Percentiles rank a stretch among this genome's conserved stretches.
Conservation (phyloP, 129 eudicot genomes). For the Chrysanthemum seticuspe region DNA sequence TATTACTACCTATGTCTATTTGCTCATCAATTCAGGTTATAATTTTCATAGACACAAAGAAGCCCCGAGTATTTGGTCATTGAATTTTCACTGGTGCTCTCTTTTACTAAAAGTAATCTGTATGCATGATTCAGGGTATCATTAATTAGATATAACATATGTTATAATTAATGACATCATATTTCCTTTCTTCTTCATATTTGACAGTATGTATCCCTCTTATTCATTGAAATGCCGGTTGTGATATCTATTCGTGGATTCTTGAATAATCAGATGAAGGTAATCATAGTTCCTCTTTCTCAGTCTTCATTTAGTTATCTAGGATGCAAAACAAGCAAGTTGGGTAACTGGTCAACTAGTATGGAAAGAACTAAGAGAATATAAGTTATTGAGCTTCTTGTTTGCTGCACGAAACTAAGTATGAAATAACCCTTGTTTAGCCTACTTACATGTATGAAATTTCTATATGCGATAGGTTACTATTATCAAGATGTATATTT, state of each 20-base stretch:
- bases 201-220: conserved; percentile 86
- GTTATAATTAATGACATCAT: not conserved
- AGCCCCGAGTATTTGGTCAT: not conserved
- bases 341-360: no score
- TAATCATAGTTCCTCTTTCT: conserved; percentile 35
- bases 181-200: not conserved
- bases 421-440: no score
- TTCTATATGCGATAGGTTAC: no score
- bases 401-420: no score
- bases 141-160: conserved; percentile 12
- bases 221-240: conserved; percentile 92
- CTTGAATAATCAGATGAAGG: conserved; percentile 91
- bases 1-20: conserved; percentile 1
- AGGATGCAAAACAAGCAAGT: no score
- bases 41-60: no score
- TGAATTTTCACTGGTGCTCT: not conserved
- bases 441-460: no score
- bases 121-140: not conserved
- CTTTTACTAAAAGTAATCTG: not conserved
- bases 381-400: no score
- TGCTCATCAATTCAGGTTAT: not conserved
- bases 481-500: no score
- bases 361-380: no score
- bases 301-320: not conserved
- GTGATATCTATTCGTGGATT: conserved; percentile 95